These are phyloP conservation scores for Pseudogymnoascus sp. DNA, from an alignment of 2,329 filamentous ascomycete species.

Conservation along the genomic window DNA sequence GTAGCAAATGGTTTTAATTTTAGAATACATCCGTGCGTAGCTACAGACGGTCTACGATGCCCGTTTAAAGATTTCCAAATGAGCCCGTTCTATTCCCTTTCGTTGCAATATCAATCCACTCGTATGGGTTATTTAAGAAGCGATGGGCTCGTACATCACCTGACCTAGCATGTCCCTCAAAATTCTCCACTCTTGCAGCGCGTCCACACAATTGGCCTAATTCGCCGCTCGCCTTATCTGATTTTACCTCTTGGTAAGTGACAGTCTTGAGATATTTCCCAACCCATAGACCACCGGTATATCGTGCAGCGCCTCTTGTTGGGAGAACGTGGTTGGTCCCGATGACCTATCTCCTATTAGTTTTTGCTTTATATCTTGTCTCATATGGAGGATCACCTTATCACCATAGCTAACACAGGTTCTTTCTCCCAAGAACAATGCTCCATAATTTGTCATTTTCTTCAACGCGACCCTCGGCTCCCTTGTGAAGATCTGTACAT, in stretches of 20 bases:
- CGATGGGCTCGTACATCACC: conserved; percentile 39
- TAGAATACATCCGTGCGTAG: not conserved
- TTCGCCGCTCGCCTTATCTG: conserved; percentile 36
- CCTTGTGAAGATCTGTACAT: conserved; percentile 42
- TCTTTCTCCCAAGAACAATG: conserved; percentile 41
- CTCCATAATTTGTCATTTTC: conserved; percentile 43
- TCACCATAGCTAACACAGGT: conserved; percentile 47
- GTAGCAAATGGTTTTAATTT: no score
- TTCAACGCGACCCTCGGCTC: conserved; percentile 38
- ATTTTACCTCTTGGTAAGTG: conserved; percentile 44
- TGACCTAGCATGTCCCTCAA: conserved; percentile 44
- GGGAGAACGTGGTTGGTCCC: conserved; percentile 47
- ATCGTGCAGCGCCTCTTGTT: conserved; percentile 38
- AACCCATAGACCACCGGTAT: conserved; percentile 46
- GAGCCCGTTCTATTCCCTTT: conserved; percentile 10
- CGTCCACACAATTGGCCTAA: conserved; percentile 41
- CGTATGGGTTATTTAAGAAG: conserved; percentile 33
- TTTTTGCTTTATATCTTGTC: not conserved
- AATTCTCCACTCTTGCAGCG: conserved; percentile 40
- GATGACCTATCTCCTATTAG: conserved; percentile 33
- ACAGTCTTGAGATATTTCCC: conserved; percentile 44
- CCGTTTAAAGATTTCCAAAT: not conserved
- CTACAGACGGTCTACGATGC: not conserved
- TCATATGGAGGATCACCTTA: conserved; percentile 30
- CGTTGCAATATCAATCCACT: conserved; percentile 32